Base-by-base conservation (phyloP, 257 asterid genomes). In the Forsythia viridissima region DNA sequence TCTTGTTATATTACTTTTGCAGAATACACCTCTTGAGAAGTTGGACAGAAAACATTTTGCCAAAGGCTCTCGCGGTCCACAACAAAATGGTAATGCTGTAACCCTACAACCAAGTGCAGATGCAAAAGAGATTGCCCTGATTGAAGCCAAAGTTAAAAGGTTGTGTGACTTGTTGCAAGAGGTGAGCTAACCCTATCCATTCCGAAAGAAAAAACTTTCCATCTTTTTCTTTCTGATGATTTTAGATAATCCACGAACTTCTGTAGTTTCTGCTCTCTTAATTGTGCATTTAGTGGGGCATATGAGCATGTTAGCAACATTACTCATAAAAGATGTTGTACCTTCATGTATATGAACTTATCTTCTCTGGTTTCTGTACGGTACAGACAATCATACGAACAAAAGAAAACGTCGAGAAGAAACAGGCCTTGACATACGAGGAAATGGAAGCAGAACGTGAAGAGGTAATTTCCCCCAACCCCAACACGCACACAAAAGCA, bases 401-500 rank as follows among this genome's bases (percentile, higher is more conserved):
- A 44, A 96, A 91, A 84, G 99, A 96, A 87, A 93, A 96, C 82
- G 86, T 93, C 18, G 98, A 84, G 90, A 96, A 93, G 87, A 96
- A 92, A 81, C 99, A 96, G 55, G 98, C 99, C 79, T 89, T 93
- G 93, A 96, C 99, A 6, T 96, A 90, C 76, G 99, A 92, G 81
- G 99, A 96, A 86, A 96, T 93, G 87, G 97, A 92, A 74, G 97
- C 93, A 80, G 98, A 96, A 88, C 96, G 99, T 63, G 97, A 93
- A 79, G 99, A 96, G 96, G 99, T 93, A 92, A 82, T 59, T 71
- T 48, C 40, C 57, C 39, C 74, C 34, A 71, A 73, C 84, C 63
- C 71, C 41, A 70, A 52, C 72, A 73, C n/a, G 46, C 65, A 61
- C 34, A 18, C 30, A 9, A 63, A 63, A 21, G 8, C 70, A 30